Evolutionary conservation across 2,329 filamentous ascomycete species (phyloP), one percentile per base, ranked within the genome.

Genomic region (Blumeria graminis): DNA sequence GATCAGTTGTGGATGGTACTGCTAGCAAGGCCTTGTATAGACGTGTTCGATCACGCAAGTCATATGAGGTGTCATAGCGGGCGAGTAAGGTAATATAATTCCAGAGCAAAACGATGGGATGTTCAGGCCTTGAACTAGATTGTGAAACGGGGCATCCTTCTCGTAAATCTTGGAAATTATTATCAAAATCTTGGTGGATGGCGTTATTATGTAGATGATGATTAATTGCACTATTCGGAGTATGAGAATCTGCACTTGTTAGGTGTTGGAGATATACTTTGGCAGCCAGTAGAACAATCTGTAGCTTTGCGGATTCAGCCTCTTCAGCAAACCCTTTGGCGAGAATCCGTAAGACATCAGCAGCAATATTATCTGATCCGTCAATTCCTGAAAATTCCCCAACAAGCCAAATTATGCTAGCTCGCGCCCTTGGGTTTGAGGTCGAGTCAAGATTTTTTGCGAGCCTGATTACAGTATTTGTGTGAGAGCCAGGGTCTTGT

Each of bases 361-460:
- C 82, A 0, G 92, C 92, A 59, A 98, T 90, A 63, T 93, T 94
- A 66, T 92, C 82, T 58, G 89, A 82, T 9, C 82, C 77, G 57
- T 87, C 80, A 2, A 84, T 69, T 0, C 87, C 86, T 0, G 90
- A 80, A 63, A 93, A 96, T 68, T 98, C 92, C 50, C 92, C 92
- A 0, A 96, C 89, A 0, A 98, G 78, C 92, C 92, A 98, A 62
- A 98, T 84, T 60, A 98, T 95, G 54, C 86, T 94, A 3, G 92
- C 92, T 61, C 92, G 77, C 3, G 92, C 92, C 59, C 88, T 83
- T 1, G 92, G 81, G 59, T 92, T 89, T 0, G 84, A 86, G 1
- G 88, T 86, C 3, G 83, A 84, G 65, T 95, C 92, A 1, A 98
- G 77, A 59, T 94, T 89, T 69, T 88, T 92, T 6, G 92, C 92